These are phyloP conservation scores for Candida boleticola DNA, from an alignment of 805 yeast species.

Conservation along the genomic window DNA sequence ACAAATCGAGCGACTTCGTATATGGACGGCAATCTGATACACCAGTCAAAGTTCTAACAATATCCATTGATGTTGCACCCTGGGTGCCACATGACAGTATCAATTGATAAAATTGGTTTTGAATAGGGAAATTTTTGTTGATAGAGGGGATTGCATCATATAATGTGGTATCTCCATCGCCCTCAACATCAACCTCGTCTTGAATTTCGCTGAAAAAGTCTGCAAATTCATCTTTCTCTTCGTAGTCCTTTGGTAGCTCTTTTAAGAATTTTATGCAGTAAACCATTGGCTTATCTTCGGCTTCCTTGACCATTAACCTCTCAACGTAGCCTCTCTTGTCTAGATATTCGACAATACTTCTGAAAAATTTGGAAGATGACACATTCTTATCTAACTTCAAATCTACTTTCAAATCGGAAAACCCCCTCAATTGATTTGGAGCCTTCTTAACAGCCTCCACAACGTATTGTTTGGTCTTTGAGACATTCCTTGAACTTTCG, in stretches of 20 bases:
- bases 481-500: slow-evolving; percentile 27
- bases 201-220: slow-evolving; percentile 16
- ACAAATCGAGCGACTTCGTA: slow-evolving; percentile 48
- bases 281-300: slow-evolving; percentile 29
- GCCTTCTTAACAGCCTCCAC: slow-evolving; percentile 54
- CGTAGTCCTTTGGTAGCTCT: slow-evolving; percentile 47
- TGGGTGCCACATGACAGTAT: slow-evolving; percentile 35
- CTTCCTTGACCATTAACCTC: slow-evolving; percentile 48
- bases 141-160: slow-evolving; percentile 25
- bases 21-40: slow-evolving; percentile 49
- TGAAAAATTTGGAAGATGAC: slow-evolving; percentile 44
- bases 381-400: slow-evolving; percentile 45
- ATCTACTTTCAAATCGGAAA: slow-evolving; percentile 60
- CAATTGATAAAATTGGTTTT: slow-evolving; percentile 58
- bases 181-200: slow-evolving; percentile 24
- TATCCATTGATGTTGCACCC: slow-evolving; percentile 63
- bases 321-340: slow-evolving; percentile 45
- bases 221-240: slow-evolving; percentile 40
- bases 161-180: slow-evolving; percentile 6
- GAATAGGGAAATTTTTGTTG: slow-evolving; percentile 61
- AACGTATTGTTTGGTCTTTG: slow-evolving; percentile 33
- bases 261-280: slow-evolving; percentile 41
- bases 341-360: slow-evolving; percentile 46
- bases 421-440: slow-evolving; percentile 58
- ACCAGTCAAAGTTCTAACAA: slow-evolving; percentile 54